Evolutionary conservation across 768 basidiomycete genomes (phyloP).

Genomic region (Psilocybe sp.): DNA sequence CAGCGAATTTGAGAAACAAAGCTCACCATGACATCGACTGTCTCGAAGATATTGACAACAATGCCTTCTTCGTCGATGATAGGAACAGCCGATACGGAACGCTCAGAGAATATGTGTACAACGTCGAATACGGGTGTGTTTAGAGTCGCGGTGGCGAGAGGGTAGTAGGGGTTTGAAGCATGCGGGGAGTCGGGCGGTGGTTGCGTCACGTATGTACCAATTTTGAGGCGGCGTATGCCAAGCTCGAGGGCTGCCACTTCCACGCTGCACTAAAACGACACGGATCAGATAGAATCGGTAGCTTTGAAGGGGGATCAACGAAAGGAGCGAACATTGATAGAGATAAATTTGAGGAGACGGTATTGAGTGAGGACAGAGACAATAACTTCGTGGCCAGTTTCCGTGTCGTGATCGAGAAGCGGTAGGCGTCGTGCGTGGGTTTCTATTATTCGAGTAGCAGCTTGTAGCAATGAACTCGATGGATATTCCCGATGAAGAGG

Average conservation of each 20-base stretch:
- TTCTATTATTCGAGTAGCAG: slow-evolving; percentile 85
- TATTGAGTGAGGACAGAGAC: slow-evolving; percentile 97
- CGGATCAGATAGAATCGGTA: slow-evolving; percentile 9
- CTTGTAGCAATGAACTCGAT: slow-evolving; percentile 82
- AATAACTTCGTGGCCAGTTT: slow-evolving; percentile 94
- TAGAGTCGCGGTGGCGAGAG: slow-evolving; percentile 89
- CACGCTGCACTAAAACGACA: slow-evolving; percentile 64
- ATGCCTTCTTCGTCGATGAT: slow-evolving; percentile 91
- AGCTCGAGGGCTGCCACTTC: slow-evolving; percentile 82
- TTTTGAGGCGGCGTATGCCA: slow-evolving; percentile 80
- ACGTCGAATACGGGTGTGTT: slow-evolving; percentile 95
- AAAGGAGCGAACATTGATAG: slow-evolving; percentile 76
- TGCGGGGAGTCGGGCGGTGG: slow-evolving; percentile 43
- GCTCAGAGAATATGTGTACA: slow-evolving; percentile 97
- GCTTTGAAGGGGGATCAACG: background rate
- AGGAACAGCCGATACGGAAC: slow-evolving; percentile 94
- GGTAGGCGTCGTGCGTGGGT: slow-evolving; percentile 95
- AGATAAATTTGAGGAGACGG: slow-evolving; percentile 95
- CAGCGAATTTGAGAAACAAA: slow-evolving; percentile 6
- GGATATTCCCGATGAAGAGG: slow-evolving; percentile 90
- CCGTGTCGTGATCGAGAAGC: slow-evolving; percentile 87
- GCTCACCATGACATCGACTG: slow-evolving; percentile 96
- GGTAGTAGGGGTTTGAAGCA: slow-evolving; percentile 68
- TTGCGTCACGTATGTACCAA: slow-evolving; percentile 86
- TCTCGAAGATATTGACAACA: slow-evolving; percentile 96